A percentile compares a stretch with the other conserved stretches of the same genome.
Evolutionary conservation across 2,329 filamentous ascomycete genomes (phyloP).

Genomic region (Apiospora kogelbergensis): DNA sequence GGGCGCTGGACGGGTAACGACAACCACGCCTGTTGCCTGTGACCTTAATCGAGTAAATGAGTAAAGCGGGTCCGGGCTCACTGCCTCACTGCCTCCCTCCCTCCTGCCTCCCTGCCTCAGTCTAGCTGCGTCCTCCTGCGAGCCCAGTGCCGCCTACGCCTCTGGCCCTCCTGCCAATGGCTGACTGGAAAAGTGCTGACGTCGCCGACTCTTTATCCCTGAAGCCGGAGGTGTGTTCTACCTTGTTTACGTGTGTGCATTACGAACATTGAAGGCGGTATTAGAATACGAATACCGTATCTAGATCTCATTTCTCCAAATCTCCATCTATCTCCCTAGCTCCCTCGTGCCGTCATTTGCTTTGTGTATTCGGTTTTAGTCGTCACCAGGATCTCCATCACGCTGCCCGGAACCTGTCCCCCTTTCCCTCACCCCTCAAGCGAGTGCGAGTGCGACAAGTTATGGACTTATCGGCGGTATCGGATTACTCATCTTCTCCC

Average conservation of each 20-base stretch:
- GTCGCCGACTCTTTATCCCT: not conserved
- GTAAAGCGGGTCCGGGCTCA: not conserved
- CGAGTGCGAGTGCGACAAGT: constrained; percentile 7
- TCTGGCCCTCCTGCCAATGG: not conserved
- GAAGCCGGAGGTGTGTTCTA: not conserved
- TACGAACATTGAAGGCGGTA: not conserved
- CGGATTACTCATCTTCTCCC: constrained; percentile 13
- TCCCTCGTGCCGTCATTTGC: not conserved
- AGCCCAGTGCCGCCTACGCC: not conserved
- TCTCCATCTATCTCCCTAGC: not conserved
- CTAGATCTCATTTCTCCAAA: not conserved
- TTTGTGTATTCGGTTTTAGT: too few relatives aligned
- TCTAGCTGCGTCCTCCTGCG: not conserved
- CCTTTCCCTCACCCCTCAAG: not conserved
- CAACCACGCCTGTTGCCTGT: too few relatives aligned
- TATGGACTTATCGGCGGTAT: not conserved
- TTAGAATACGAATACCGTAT: not conserved
- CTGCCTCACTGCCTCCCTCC: not conserved
- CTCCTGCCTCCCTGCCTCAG: not conserved
- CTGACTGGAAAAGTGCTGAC: not conserved
- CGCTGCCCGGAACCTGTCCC: not conserved
- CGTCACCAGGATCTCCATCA: not conserved
- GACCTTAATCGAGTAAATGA: not conserved
- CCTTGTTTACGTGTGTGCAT: not conserved
- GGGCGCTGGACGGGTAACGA: too few relatives aligned